These are phyloP conservation scores for Lactifluus echinatus DNA, from an alignment of 768 basidiomycete genomes.

Conservation along the genomic window DNA sequence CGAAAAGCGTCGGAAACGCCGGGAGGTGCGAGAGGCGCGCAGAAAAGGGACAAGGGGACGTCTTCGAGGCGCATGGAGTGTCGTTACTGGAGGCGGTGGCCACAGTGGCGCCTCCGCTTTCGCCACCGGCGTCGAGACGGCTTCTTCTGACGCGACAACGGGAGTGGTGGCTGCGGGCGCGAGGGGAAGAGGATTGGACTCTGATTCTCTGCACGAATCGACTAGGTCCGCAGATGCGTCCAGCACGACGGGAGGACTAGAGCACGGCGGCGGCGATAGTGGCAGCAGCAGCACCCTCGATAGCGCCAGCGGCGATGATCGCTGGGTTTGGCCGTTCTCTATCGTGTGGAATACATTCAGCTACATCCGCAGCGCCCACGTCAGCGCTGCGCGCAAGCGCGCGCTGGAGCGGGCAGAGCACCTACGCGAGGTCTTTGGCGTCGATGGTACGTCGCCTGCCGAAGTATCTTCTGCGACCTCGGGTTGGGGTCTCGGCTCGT, in stretches of 20 bases:
- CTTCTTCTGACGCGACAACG: not conserved
- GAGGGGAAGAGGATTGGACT: conserved; percentile 31
- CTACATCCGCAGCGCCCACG: conserved; percentile 59
- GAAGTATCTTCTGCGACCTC: conserved; percentile 25
- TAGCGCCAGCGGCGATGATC: not conserved
- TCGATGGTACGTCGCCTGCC: conserved; percentile 23
- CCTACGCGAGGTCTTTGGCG: conserved; percentile 50
- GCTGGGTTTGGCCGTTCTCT: conserved; percentile 1
- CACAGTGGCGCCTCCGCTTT: conserved; percentile 19
- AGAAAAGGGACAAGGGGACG: conserved; percentile 42
- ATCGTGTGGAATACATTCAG: conserved; percentile 48
- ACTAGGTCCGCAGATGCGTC: not conserved
- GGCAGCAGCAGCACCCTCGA: no score
- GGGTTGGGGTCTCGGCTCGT: conserved; percentile 74
- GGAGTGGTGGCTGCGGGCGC: no score
- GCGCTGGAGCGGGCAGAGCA: conserved; percentile 60
- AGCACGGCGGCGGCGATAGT: no score
- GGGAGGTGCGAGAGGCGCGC: conserved; percentile 38
- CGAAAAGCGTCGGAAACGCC: conserved; percentile 46
- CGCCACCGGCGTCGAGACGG: not conserved
- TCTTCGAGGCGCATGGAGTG: conserved; percentile 50
- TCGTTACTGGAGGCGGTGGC: conserved; percentile 34
- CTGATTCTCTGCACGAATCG: not conserved
- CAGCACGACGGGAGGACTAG: not conserved
- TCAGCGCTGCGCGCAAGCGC: conserved; percentile 59